Evolutionary conservation across 2,329 filamentous ascomycete genomes (phyloP).

Genomic region (Aspergillus ochraceus): DNA sequence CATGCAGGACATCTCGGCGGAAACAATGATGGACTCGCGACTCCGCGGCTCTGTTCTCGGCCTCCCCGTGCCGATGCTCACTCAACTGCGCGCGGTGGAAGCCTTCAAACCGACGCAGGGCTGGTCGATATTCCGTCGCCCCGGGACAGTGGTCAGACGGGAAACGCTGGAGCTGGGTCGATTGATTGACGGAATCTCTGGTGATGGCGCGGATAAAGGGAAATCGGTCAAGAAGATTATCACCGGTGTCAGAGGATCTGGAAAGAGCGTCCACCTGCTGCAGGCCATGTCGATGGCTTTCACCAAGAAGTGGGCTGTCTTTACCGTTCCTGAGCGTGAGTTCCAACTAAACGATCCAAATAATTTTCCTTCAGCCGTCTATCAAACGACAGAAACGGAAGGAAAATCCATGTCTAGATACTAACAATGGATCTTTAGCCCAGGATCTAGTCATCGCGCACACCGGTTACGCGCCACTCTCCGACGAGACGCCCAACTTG

Average conservation of each 20-base stretch:
- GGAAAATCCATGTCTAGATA: background rate
- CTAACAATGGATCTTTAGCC: slow-evolving; percentile 48
- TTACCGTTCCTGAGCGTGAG: slow-evolving; percentile 86
- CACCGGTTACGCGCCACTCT: slow-evolving; percentile 75
- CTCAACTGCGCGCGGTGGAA: slow-evolving; percentile 78
- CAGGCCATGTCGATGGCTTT: slow-evolving; percentile 82
- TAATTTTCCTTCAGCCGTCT: background rate
- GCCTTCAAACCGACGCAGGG: slow-evolving; percentile 89
- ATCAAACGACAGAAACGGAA: background rate
- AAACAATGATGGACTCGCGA: slow-evolving; percentile 55
- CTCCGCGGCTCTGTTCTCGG: slow-evolving; percentile 67
- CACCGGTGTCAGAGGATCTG: slow-evolving; percentile 70
- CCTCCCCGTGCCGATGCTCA: slow-evolving; percentile 68
- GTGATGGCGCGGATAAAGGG: slow-evolving; percentile 36
- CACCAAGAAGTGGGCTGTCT: slow-evolving; percentile 81
- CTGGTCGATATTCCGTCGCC: slow-evolving; percentile 82
- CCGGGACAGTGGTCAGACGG: slow-evolving; percentile 73
- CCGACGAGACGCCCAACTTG: slow-evolving; percentile 51
- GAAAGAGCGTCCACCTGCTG: slow-evolving; percentile 83
- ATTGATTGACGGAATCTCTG: slow-evolving; percentile 59
- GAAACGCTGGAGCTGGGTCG: slow-evolving; percentile 74
- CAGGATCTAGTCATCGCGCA: slow-evolving; percentile 78
- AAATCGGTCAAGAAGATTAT: slow-evolving; percentile 60
- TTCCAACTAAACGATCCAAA: background rate
- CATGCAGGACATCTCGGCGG: slow-evolving; percentile 60